Evolutionary conservation across 1,139 yeast species (phyloP), one percentile per base, ranked within the genome.

Genomic region (Pichia sp.): DNA sequence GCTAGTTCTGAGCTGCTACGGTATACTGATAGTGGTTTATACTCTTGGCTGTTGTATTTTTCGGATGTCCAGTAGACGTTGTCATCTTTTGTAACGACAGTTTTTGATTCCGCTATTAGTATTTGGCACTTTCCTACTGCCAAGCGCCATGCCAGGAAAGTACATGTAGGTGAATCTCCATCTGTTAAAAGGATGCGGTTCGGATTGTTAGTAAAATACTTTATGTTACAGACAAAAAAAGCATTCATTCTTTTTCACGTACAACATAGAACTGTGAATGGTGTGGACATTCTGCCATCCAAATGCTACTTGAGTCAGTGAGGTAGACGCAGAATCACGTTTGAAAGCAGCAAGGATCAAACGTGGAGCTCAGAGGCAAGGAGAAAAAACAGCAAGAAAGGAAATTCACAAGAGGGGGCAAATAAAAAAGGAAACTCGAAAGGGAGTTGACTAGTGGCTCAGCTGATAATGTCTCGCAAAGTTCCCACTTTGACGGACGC

Each of bases 151-250:
- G 62, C 45, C 5, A 62, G 32, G 48, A 58, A 62, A 4, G 57
- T 32, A 34, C 65, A 59, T 5, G 59, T 56, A 3, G 65, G 58
- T 3, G 65, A 52, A 47, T 61, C 61, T 2, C 65, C 65, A 47
- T 60, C 65, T 61, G 6, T 47, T 3, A 5, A 13, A 26, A 38
- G 7, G 15, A 26, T 23, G n/a, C 30, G 11, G 19, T 8, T 10
- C 8, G 3, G 31, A 4, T 7, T 26, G 47, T 44, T 44, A 44
- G 47, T 44, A 44, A 44, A 29, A 23, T 34, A 11, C 13, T 40
- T 23, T 5, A 38, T 40, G 16, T 10, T 15, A 41, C 40, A 19
- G 23, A 34, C 44, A 48, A 29, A 50, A 3, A 36, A 36, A 13
- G 15, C 15, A 2, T 11, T 2, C 5, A 8, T 4, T 16, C 11